Percentiles rank a stretch among this genome's conserved stretches.
These are phyloP conservation scores for Lachnellula arida DNA, from an alignment of 2,329 filamentous ascomycete genomes.

Conservation along the genomic window DNA sequence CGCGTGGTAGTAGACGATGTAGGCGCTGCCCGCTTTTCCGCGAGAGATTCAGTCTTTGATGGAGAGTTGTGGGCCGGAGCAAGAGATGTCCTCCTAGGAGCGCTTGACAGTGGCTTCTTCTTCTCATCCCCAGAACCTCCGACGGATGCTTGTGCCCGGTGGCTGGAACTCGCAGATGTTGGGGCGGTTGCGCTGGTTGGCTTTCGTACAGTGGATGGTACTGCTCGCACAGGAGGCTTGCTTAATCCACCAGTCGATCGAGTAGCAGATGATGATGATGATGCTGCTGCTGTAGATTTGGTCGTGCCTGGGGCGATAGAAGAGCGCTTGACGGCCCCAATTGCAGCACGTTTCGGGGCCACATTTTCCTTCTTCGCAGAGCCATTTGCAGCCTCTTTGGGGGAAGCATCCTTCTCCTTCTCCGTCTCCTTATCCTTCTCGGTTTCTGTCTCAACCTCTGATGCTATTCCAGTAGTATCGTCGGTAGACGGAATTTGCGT, in stretches of 20 bases:
- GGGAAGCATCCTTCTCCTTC: slow-evolving; percentile 31
- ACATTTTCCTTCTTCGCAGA: slow-evolving; percentile 20
- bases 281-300: slow-evolving; percentile 14
- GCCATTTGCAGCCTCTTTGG: slow-evolving; percentile 23
- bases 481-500: slow-evolving; percentile 23
- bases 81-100: slow-evolving; percentile 29
- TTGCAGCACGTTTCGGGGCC: slow-evolving; percentile 10
- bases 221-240: slow-evolving; percentile 32
- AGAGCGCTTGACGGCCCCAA: neutral
- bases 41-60: slow-evolving; percentile 24
- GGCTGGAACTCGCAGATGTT: slow-evolving; percentile 27
- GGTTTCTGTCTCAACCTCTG: slow-evolving; percentile 27
- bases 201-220: slow-evolving; percentile 26
- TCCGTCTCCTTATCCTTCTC: slow-evolving; percentile 26
- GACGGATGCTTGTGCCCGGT: slow-evolving; percentile 27
- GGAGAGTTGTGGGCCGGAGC: slow-evolving; percentile 24
- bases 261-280: slow-evolving; percentile 21
- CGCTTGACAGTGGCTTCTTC: slow-evolving; percentile 24
- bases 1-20: slow-evolving; percentile 29
- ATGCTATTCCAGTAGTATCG: slow-evolving; percentile 22
- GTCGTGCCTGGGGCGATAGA: slow-evolving; percentile 22
- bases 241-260: slow-evolving; percentile 29
- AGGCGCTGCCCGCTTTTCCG: slow-evolving; percentile 27
- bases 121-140: slow-evolving; percentile 32
- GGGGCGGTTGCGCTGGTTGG: slow-evolving; percentile 29